A percentile compares a stretch with the other conserved stretches of the same genome.
phyloP scores from a whole-genome alignment of 2,329 filamentous ascomycete genomes.

The Penicillium sp. region DNA sequence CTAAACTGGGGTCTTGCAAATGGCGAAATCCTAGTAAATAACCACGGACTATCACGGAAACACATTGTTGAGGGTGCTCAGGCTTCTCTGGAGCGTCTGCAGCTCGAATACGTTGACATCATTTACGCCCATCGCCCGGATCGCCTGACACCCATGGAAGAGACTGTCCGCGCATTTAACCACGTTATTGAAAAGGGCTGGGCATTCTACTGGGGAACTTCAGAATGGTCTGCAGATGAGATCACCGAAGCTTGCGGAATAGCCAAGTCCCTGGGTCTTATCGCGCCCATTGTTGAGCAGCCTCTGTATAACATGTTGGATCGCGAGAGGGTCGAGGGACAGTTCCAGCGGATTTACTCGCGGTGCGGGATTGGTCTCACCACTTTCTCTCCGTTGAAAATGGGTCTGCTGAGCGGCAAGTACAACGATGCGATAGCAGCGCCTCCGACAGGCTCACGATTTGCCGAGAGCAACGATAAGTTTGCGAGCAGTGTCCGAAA shows the following conservation, averaged over 20 bases:
- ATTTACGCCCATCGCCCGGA: conserved; percentile 72
- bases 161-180: conserved; percentile 71
- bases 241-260: conserved; percentile 63
- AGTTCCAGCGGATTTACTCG: conserved; percentile 62
- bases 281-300: conserved; percentile 57
- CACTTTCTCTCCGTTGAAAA: conserved; percentile 62
- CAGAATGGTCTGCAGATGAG: conserved; percentile 67
- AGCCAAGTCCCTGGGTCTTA: conserved; percentile 60
- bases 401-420: conserved; percentile 65
- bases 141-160: conserved; percentile 67
- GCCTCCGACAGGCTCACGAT: conserved; percentile 57
- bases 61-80: conserved; percentile 67
- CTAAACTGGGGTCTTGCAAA: conserved; percentile 64
- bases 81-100: conserved; percentile 59
- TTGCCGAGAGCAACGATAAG: conserved; percentile 50
- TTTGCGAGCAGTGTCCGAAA: not conserved
- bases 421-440: conserved; percentile 60
- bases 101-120: conserved; percentile 68
- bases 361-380: conserved; percentile 63
- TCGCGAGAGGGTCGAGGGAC: conserved; percentile 61
- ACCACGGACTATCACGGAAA: conserved; percentile 67
- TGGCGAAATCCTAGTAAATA: conserved; percentile 55
- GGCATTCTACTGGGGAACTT: conserved; percentile 71
- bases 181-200: conserved; percentile 67
- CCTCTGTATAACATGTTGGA: conserved; percentile 66